Percentiles rank a stretch among this genome's conserved stretches.
These are phyloP conservation scores for Boletus tomentosulus DNA, from an alignment of 768 basidiomycete genomes.

Conservation along the genomic window DNA sequence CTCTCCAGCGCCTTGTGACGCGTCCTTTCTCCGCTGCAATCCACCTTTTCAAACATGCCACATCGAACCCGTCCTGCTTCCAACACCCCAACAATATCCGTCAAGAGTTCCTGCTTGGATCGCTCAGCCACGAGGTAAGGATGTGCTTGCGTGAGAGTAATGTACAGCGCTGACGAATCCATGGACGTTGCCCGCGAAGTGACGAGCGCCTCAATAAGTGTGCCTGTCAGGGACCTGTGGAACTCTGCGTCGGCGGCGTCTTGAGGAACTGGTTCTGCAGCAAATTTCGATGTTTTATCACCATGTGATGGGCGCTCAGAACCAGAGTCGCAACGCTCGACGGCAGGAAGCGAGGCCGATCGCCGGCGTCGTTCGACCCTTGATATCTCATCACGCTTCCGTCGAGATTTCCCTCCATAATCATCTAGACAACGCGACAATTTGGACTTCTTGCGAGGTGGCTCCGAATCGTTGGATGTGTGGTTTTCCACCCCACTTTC, in stretches of 20 bases:
- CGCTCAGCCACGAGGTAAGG: conserved; percentile 43
- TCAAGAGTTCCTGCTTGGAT: conserved; percentile 42
- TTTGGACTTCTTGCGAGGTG: conserved; percentile 21
- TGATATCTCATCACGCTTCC: neutral
- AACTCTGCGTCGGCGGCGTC: conserved; percentile 14
- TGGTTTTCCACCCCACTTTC: conserved; percentile 1
- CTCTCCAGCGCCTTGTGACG: conserved; percentile 44
- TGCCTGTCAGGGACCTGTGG: conserved; percentile 51
- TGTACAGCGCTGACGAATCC: conserved; percentile 50
- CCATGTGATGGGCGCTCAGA: neutral
- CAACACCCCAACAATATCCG: conserved; percentile 48
- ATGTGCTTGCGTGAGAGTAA: conserved; percentile 47
- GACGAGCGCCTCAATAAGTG: conserved; percentile 69
- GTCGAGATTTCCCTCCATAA: neutral
- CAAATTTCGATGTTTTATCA: conserved; percentile 2
- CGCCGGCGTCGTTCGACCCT: conserved; percentile 2
- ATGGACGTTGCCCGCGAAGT: conserved; percentile 68
- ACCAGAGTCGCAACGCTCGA: conserved; percentile 1
- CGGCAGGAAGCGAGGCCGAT: conserved; percentile 6
- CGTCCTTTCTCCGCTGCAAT: conserved; percentile 54
- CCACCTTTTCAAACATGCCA: conserved; percentile 71
- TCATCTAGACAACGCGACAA: conserved; percentile 1
- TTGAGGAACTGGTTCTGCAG: neutral
- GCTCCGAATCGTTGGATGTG: conserved; percentile 5
- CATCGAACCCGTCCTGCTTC: conserved; percentile 40